phyloP scores from a whole-genome alignment of 257 asterid species.

The Capsicum pubescens region DNA sequence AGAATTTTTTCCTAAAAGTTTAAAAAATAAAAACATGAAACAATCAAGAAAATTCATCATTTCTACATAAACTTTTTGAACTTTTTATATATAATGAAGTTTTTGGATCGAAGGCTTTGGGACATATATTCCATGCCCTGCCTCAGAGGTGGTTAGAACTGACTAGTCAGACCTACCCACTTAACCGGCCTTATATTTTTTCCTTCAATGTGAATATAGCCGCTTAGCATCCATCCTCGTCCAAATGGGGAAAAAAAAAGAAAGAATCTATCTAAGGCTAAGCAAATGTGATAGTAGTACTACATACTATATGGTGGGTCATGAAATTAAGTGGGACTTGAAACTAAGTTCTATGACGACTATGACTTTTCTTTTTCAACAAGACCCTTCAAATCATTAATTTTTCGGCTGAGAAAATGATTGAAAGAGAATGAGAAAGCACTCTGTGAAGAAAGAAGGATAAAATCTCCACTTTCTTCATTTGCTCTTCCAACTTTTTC shows the following conservation, averaged over 20 bases:
- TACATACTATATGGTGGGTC: not conserved
- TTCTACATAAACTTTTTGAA: too few species aligned
- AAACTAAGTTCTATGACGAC: not conserved
- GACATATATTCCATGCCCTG: too few species aligned
- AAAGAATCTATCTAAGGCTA: not conserved
- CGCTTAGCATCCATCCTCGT: not conserved
- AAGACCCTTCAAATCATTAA: not conserved
- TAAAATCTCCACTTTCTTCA: not conserved
- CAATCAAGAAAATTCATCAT: too few species aligned
- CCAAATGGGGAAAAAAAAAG: not conserved
- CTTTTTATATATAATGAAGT: too few species aligned
- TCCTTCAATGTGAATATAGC: not conserved
- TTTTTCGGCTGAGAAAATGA: slow-evolving; percentile 13
- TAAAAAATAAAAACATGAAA: too few species aligned
- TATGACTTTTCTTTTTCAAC: not conserved
- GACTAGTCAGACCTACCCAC: slow-evolving; percentile 47
- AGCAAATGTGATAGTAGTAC: not conserved
- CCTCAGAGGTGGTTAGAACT: not conserved
- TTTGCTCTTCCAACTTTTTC: slow-evolving; percentile 20
- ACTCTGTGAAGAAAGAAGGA: slow-evolving; percentile 1
- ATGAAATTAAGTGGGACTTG: not conserved
- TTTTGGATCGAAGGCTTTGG: too few species aligned
- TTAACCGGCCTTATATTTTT: slow-evolving; percentile 41
- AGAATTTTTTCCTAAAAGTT: too few species aligned
- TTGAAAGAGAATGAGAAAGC: slow-evolving; percentile 28